Evolutionary conservation across 192 early-diverging fungal genomes (phyloP), one percentile per base, ranked within the genome.

Genomic region (Backusella tuberculispora): DNA sequence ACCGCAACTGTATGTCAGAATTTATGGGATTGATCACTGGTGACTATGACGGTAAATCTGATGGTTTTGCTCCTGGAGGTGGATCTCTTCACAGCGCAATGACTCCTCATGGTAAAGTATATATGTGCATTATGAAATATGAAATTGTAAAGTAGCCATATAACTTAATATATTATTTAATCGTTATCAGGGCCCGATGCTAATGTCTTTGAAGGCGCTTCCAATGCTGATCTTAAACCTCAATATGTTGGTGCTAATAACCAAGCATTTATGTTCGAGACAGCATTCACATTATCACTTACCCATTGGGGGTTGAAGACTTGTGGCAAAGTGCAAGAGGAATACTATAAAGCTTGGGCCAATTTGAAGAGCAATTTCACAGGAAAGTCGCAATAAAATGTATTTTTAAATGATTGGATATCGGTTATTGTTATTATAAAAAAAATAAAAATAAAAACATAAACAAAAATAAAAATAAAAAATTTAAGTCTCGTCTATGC

Each of bases 1-100:
- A 99, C 83, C 94, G 97, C 63, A 99, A 99, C 87, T 95, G 90
- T 83, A 97, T 97, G 95, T 91, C 94, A 70, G 97, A 99, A 85
- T 99, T 97, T 84, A 97, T 99, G 96, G 97, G 97, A 17, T 84
- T 99, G 64, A 97, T 99, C 74, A 81, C 82, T 24, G 97, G 97
- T 64, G 86, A 86, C 12, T 99, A 99, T 78, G 97, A 99, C 82
- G 97, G 93, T 73, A 99, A 99, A 76, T 88, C 89, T 48, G 93
- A 90, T 47, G 95, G 94, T 15, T 98, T 99, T 76, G 78, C 93
- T 65, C 96, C 97, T 19, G 97, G 97, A 38, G 97, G 97, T 60
- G 96, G 91, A 46, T 93, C 92, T 34, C 81, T 95, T 13, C 93
- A 95, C 78, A 88, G 87, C 43, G 87, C 86, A 46, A 97, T 98